These are phyloP conservation scores for Scedosporium dehoogii DNA, from an alignment of 2,329 filamentous ascomycete genomes.

Conservation along the genomic window DNA sequence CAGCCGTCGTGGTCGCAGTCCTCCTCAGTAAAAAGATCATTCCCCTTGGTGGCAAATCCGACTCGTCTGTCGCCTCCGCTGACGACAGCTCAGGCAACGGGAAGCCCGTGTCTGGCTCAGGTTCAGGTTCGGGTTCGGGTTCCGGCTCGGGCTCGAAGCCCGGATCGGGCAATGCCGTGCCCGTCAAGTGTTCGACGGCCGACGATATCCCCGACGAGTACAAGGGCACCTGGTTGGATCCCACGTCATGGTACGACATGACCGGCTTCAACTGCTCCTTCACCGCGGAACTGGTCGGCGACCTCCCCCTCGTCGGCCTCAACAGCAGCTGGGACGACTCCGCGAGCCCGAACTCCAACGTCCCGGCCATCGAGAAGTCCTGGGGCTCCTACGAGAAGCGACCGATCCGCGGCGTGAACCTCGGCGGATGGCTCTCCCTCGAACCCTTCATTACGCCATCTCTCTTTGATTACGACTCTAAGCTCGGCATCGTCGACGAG, in stretches of 20 bases:
- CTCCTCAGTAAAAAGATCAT: slow-evolving; percentile 1
- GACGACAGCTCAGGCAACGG: neutral
- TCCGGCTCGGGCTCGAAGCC: neutral
- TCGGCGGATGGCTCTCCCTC: slow-evolving; percentile 88
- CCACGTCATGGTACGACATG: slow-evolving; percentile 86
- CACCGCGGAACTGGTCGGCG: slow-evolving; percentile 73
- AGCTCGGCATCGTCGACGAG: slow-evolving; percentile 70
- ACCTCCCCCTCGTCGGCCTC: slow-evolving; percentile 84
- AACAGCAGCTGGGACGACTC: slow-evolving; percentile 81
- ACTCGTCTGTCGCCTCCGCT: neutral
- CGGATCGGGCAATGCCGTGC: neutral
- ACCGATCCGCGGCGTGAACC: slow-evolving; percentile 81
- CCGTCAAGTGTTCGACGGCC: slow-evolving; percentile 30
- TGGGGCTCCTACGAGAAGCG: slow-evolving; percentile 70
- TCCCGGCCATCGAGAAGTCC: slow-evolving; percentile 63
- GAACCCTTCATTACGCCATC: slow-evolving; percentile 96
- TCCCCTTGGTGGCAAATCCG: neutral
- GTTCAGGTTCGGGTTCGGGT: neutral
- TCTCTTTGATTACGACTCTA: slow-evolving; percentile 61
- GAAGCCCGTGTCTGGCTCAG: neutral
- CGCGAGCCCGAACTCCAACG: slow-evolving; percentile 63
- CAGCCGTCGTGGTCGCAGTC: neutral
- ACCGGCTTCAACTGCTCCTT: slow-evolving; percentile 91
- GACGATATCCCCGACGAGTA: slow-evolving; percentile 53
- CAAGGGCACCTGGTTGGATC: slow-evolving; percentile 71